A percentile compares a stretch with the other conserved stretches of the same genome.
These are phyloP conservation scores for Trametes elegans DNA, from an alignment of 768 basidiomycete genomes.

Conservation along the genomic window DNA sequence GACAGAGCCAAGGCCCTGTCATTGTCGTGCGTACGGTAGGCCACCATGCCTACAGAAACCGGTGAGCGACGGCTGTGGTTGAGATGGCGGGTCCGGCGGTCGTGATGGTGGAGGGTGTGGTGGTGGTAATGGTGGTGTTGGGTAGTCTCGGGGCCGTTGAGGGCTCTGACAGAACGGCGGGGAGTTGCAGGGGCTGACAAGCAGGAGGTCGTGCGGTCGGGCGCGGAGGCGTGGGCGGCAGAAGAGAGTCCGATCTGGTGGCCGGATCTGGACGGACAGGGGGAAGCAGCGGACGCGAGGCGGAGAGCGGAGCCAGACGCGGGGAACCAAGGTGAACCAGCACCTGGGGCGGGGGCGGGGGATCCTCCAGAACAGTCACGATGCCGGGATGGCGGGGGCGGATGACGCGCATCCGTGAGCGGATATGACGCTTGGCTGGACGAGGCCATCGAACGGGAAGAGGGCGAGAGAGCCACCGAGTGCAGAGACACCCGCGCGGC, in stretches of 20 bases:
- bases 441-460: not conserved
- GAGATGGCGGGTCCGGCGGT: too few species aligned
- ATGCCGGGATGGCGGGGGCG: not conserved
- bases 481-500: not conserved
- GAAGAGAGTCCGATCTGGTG: not conserved
- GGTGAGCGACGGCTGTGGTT: not conserved
- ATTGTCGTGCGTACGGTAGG: not conserved
- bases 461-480: not conserved
- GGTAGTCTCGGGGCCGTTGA: not conserved
- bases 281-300: not conserved
- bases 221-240: not conserved
- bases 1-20: not conserved
- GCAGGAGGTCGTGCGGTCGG: not conserved
- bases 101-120: not conserved
- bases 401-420: constrained; percentile 13
- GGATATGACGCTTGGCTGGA: constrained; percentile 10
- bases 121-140: not conserved
- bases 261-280: constrained; percentile 7
- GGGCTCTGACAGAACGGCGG: not conserved
- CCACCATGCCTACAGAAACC: not conserved
- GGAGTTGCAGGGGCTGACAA: constrained; percentile 6
- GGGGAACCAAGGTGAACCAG: not conserved
- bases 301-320: not conserved
- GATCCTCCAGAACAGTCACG: not conserved
- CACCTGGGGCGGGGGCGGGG: not conserved